phyloP scores from a whole-genome alignment of 805 yeast genomes.

The Schizosaccharomyces osmophilus region DNA sequence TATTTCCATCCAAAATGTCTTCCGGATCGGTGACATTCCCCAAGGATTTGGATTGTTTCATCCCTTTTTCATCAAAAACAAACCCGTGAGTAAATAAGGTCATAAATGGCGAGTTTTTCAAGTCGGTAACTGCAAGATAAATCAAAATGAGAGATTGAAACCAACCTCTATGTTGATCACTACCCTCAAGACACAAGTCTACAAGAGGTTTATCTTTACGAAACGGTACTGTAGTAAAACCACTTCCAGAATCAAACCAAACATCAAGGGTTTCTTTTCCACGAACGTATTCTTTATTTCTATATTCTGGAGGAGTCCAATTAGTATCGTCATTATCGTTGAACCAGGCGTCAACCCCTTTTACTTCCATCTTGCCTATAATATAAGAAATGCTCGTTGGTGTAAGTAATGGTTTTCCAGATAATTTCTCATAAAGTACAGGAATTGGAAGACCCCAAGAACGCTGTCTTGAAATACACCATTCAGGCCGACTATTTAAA shows the following conservation, averaged over 20 bases:
- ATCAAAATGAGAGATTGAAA: constrained; percentile 81
- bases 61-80: constrained; percentile 59
- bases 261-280: constrained; percentile 93
- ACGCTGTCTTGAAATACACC: constrained; percentile 95
- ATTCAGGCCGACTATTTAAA: constrained; percentile 55
- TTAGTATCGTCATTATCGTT: constrained; percentile 22
- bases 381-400: constrained; percentile 31
- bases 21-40: constrained; percentile 60
- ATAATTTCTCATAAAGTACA: constrained; percentile 35
- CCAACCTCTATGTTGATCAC: constrained; percentile 99
- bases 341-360: constrained; percentile 72
- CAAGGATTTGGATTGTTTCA: constrained; percentile 80
- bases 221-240: constrained; percentile 39
- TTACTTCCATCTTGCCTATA: constrained; percentile 27
- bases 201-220: constrained; percentile 23
- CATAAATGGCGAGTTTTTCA: constrained; percentile 37
- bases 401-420: constrained; percentile 41
- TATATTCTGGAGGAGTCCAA: constrained; percentile 47
- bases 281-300: constrained; percentile 26
- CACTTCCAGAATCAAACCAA: constrained; percentile 94
- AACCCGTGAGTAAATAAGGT: constrained; percentile 81
- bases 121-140: constrained; percentile 26
- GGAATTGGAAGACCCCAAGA: constrained; percentile 98
- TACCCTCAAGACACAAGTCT: constrained; percentile 80
- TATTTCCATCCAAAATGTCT: constrained; percentile 25